Base-by-base conservation (phyloP, 2,329 filamentous ascomycete species). In the Penicillium verrucosum region DNA sequence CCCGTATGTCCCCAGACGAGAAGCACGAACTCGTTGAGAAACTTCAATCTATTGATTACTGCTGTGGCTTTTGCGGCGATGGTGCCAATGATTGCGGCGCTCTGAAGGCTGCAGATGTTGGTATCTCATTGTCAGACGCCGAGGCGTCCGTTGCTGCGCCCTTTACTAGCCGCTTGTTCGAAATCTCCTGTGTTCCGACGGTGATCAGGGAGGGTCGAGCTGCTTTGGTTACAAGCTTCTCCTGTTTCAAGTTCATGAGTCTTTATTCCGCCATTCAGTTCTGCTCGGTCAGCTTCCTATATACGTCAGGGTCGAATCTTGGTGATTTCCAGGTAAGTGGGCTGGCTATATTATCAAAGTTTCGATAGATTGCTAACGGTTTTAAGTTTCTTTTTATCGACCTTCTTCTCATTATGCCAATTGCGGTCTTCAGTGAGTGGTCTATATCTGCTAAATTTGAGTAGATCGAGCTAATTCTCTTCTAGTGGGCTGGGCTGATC, bases 161-260 rank as follows among this genome's bases (percentile, higher is more conserved):
- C 0, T 99, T 99, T 67, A 99, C 94, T 0, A 96, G 91, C 54
- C 86, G 92, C 36, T 82, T 97, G 18, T 99, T 99, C 71, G 94
- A 99, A 72, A 97, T 99, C 67, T 89, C 89, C 12, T 99, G 94
- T 72, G 93, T 99, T 5, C 89, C 93, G 8, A 88, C 93, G 68
- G 88, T 99, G 61, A 97, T 99, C 60, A 83, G 86, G 85, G 94
- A 99, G 79, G 94, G 94, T 21, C 87, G 95, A 60, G 93, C 93
- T 21, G 90, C 95, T 34, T 82, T 99, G 34, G 92, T 97, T n/a
- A 99, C 94, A 12, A 96, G 92, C 75, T 99, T 99, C 78, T 95
- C 90, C 78, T 99, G 94, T 78, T 99, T 99, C 83, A 99, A 97
- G 79, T 99, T 96, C 77, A 99, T 99, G 95, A 95, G 90, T 67